phyloP scores from a whole-genome alignment of 1,139 yeast species.

The Protomyces macrosporus region DNA sequence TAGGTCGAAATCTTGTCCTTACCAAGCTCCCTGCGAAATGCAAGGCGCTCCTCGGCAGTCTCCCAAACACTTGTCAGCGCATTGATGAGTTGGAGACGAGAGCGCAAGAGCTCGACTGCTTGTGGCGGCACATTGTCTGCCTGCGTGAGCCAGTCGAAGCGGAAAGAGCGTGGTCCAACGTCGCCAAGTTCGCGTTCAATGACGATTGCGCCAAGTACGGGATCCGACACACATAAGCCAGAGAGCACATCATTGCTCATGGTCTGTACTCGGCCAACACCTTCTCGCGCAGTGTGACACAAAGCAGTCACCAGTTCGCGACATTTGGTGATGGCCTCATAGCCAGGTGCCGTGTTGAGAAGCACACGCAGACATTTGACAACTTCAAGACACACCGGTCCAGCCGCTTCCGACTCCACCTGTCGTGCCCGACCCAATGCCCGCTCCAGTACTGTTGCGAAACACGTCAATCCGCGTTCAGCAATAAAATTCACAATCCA shows the following conservation, averaged over 20 bases:
- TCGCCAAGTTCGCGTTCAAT: background rate
- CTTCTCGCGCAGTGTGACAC: background rate
- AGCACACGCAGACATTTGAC: constrained; percentile 13
- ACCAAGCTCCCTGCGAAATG: background rate
- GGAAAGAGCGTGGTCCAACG: background rate
- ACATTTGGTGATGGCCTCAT: background rate
- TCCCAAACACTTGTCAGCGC: constrained; percentile 1
- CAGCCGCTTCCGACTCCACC: background rate
- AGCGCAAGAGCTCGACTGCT: background rate
- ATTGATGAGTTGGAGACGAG: background rate
- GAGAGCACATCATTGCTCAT: constrained; percentile 7
- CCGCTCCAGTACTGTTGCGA: background rate
- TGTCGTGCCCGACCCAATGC: background rate
- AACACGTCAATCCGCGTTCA: background rate
- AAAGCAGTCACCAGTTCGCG: background rate
- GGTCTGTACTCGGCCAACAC: background rate
- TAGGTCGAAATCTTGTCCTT: background rate
- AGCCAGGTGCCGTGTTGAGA: constrained; percentile 4
- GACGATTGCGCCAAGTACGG: background rate
- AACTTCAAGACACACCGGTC: background rate
- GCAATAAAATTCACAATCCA: constrained; percentile 7
- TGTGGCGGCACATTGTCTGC: background rate
- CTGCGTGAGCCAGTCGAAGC: background rate
- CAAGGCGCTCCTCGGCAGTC: constrained; percentile 11
- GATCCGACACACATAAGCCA: background rate